Conservation (phyloP, 176 grass and related monocot species). For the Urochloa ruziziensis region DNA sequence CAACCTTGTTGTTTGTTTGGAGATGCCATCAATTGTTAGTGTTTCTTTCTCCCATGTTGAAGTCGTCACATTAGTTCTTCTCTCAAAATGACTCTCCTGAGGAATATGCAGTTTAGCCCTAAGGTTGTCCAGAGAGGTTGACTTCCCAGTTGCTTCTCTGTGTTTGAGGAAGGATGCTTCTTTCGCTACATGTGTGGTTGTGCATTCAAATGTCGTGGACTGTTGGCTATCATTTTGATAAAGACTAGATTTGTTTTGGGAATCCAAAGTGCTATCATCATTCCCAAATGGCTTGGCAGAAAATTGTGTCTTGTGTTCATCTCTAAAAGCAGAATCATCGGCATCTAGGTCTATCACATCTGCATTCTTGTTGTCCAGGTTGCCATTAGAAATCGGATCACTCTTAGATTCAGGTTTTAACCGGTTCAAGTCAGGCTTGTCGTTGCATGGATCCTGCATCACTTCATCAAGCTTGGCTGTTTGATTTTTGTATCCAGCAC, state of each 20-base stretch:
- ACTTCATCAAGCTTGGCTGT: constrained; percentile 9
- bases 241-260: not conserved
- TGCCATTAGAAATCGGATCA: constrained; percentile 20
- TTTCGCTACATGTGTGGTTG: not conserved
- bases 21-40: constrained; percentile 57
- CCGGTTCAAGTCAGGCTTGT: not conserved
- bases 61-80: constrained; percentile 25
- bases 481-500: constrained; percentile 19
- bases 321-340: constrained; percentile 8
- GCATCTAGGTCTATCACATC: constrained; percentile 41
- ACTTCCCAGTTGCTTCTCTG: constrained; percentile 5
- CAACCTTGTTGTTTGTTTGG: constrained; percentile 48
- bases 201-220: not conserved
- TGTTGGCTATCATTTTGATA: constrained; percentile 13
- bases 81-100: constrained; percentile 13
- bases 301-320: constrained; percentile 9
- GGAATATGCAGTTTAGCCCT: constrained; percentile 8
- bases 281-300: constrained; percentile 24
- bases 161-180: constrained; percentile 18
- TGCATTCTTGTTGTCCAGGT: constrained; percentile 4
- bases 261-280: not conserved
- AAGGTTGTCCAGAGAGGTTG: constrained; percentile 23
- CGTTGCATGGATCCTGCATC: constrained; percentile 13
- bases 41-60: constrained; percentile 57
- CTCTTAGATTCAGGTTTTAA: not conserved